Conservation (phyloP, 257 asterid species). For the Solanum virginianum region DNA sequence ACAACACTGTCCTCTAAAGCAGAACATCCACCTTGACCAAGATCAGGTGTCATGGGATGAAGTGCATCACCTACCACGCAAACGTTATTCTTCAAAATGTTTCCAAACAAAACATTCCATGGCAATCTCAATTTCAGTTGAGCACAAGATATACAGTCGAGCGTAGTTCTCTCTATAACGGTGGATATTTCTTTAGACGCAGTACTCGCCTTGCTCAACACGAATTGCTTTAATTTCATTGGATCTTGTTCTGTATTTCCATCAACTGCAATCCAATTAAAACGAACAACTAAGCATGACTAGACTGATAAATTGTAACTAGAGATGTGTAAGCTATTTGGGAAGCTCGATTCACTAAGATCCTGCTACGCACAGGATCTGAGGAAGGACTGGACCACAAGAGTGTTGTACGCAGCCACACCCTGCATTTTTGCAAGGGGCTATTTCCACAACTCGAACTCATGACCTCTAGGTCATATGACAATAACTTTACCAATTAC, state of each 20-base stretch:
- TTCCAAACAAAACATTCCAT: constrained; percentile 37
- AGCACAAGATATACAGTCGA: constrained; percentile 33
- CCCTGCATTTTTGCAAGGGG: background rate
- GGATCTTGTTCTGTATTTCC: constrained; percentile 31
- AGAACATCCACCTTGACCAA: constrained; percentile 80
- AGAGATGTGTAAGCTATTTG: background rate
- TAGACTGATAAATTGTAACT: background rate
- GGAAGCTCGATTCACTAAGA: background rate
- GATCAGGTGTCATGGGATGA: constrained; percentile 82
- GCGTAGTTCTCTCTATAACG: constrained; percentile 35
- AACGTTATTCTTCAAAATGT: constrained; percentile 31
- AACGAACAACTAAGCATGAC: background rate
- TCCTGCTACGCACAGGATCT: background rate
- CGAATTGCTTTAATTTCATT: constrained; percentile 50
- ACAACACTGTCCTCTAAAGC: constrained; percentile 55
- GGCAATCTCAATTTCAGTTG: constrained; percentile 44
- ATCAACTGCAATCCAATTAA: constrained; percentile 20
- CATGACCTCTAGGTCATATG: background rate
- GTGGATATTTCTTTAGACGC: constrained; percentile 17
- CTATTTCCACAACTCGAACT: background rate
- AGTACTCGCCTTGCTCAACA: constrained; percentile 18
- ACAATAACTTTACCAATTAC: background rate
- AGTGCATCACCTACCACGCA: constrained; percentile 68
- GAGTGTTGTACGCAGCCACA: background rate
- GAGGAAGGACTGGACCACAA: background rate